Percentiles rank a stretch among this genome's conserved stretches.
Evolutionary conservation across 1,284 basidiomycete species (phyloP).

Genomic region (Rugosomyces carneus): DNA sequence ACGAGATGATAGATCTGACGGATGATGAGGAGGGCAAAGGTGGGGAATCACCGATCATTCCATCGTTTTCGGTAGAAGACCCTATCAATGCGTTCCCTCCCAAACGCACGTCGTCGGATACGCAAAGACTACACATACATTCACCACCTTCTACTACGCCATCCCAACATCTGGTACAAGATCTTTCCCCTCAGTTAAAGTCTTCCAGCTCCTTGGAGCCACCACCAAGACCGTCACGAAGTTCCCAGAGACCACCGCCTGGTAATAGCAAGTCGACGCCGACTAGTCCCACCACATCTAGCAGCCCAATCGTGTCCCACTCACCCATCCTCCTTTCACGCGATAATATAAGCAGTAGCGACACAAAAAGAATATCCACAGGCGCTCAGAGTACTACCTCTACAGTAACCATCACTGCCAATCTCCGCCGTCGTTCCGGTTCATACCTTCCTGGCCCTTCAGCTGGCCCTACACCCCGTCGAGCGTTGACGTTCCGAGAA

Average conservation of each 20-base stretch:
- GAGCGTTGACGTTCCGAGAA: conserved; percentile 45
- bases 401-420: conserved; percentile 10
- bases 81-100: conserved; percentile 29
- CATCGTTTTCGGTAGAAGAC: conserved; percentile 28
- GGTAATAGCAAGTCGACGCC: conserved; percentile 6
- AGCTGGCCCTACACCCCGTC: conserved; percentile 12
- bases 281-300: conserved; percentile 3
- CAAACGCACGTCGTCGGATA: conserved; percentile 6
- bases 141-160: conserved; percentile 1
- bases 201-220: conserved; percentile 3
- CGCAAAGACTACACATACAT: conserved; percentile 1
- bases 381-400: conserved; percentile 17
- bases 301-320: background rate
- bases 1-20: background rate
- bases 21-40: conserved; percentile 9
- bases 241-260: conserved; percentile 10
- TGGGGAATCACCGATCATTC: conserved; percentile 27
- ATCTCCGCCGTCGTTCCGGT: conserved; percentile 16
- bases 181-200: conserved; percentile 1
- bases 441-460: conserved; percentile 12
- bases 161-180: background rate
- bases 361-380: conserved; percentile 15
- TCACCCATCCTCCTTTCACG: background rate
- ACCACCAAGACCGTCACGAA: conserved; percentile 19
- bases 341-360: background rate